A percentile compares a stretch with the other conserved stretches of the same genome.
These are phyloP conservation scores for Collariella sp. DNA, from an alignment of 495 filamentous ascomycete species.

Conservation along the genomic window DNA sequence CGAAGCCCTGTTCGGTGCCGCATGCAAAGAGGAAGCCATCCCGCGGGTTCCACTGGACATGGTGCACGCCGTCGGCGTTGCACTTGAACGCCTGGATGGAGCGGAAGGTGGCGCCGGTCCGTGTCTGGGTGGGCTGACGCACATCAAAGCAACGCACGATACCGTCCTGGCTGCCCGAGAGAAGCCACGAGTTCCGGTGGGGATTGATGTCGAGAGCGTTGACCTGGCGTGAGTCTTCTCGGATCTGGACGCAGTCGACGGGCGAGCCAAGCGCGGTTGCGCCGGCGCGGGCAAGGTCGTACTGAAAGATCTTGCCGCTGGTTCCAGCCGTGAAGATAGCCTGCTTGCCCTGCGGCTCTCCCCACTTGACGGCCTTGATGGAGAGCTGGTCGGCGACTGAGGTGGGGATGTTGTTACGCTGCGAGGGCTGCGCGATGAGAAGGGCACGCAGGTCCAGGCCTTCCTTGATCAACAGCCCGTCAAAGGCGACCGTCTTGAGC, in stretches of 20 bases:
- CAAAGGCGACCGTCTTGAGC: conserved; percentile 71
- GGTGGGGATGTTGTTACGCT: conserved; percentile 45
- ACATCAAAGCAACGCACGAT: conserved; percentile 61
- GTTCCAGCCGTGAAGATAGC: conserved; percentile 77
- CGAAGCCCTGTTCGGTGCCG: conserved; percentile 74
- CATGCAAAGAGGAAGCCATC: conserved; percentile 83
- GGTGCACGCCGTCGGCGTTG: conserved; percentile 68
- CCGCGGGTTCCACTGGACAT: conserved; percentile 81
- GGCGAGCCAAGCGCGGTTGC: conserved; percentile 36
- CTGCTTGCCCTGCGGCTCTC: conserved; percentile 37
- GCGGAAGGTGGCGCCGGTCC: conserved; percentile 38
- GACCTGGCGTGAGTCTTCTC: conserved; percentile 83
- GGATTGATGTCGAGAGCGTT: conserved; percentile 89
- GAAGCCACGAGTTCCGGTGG: conserved; percentile 60
- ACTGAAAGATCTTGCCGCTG: conserved; percentile 79
- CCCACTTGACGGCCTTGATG: conserved; percentile 80
- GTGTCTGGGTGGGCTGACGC: conserved; percentile 29
- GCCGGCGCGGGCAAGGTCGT: conserved; percentile 61
- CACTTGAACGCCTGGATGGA: conserved; percentile 38
- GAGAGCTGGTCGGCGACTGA: conserved; percentile 62
- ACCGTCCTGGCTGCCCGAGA: conserved; percentile 89
- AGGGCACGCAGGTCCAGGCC: conserved; percentile 71
- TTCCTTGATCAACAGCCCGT: conserved; percentile 60
- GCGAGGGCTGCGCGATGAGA: conserved; percentile 61
- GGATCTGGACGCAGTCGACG: conserved; percentile 60